These are phyloP conservation scores for Lotus japonicus DNA, from an alignment of 306 rosid genomes.

Conservation along the genomic window DNA sequence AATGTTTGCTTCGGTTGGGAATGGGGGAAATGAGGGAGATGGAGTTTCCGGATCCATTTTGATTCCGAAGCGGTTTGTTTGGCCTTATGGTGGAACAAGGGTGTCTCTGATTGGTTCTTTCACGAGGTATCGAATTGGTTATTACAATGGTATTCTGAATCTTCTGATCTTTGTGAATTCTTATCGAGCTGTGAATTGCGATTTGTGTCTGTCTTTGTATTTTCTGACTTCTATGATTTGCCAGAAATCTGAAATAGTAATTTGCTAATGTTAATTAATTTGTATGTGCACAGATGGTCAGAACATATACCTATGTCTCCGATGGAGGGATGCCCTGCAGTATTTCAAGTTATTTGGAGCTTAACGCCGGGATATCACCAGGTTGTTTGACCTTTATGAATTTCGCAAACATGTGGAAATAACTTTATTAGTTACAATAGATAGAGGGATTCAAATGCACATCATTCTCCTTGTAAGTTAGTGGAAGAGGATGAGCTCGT, in stretches of 20 bases:
- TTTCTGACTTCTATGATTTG: background rate
- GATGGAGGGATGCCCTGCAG: constrained; percentile 67
- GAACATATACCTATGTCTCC: constrained; percentile 64
- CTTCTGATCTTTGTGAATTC: background rate
- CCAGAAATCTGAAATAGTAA: too few relatives aligned
- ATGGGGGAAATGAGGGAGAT: constrained; percentile 37
- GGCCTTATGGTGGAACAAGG: constrained; percentile 80
- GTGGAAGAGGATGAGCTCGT: background rate
- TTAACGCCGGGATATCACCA: constrained; percentile 74
- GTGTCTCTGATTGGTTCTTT: constrained; percentile 68
- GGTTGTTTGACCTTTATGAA: constrained; percentile 40
- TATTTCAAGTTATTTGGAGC: constrained; percentile 78
- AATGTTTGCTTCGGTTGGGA: constrained; percentile 56
- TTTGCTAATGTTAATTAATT: constrained; percentile 19
- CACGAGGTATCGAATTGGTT: constrained; percentile 41
- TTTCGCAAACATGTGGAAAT: constrained; percentile 7
- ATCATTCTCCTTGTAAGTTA: constrained; percentile 1
- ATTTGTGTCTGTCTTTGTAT: background rate
- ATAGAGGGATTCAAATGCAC: constrained; percentile 4
- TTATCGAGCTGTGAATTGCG: constrained; percentile 3
- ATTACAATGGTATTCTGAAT: background rate
- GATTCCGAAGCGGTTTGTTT: constrained; percentile 54
- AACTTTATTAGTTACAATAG: background rate
- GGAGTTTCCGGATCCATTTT: constrained; percentile 44
- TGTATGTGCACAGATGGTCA: constrained; percentile 52